Percentiles rank a stretch among this genome's conserved stretches.
Evolutionary conservation across 306 rosid genomes (phyloP).

Genomic region (Cucurbita ficifolia): DNA sequence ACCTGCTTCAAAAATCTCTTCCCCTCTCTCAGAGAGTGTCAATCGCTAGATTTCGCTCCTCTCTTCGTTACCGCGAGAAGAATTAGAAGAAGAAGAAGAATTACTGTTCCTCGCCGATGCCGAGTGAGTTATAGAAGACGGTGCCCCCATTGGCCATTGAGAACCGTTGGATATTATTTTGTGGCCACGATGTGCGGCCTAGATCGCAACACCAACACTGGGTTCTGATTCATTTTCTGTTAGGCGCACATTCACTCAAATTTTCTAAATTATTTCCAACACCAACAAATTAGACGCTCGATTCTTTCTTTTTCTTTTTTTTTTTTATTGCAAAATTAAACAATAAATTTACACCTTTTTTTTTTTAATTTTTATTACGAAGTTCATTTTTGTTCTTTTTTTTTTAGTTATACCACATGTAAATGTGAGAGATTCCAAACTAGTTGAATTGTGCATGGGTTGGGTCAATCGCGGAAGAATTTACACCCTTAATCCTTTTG

Average conservation of each 20-base stretch:
- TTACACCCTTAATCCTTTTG: too few relatives aligned
- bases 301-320: too few relatives aligned
- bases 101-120: slow-evolving; percentile 1
- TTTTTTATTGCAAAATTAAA: background rate
- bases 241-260: background rate
- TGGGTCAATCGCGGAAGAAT: too few relatives aligned
- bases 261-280: background rate
- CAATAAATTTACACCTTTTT: too few relatives aligned
- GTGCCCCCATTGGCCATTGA: background rate
- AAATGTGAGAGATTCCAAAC: too few relatives aligned
- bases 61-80: background rate
- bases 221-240: background rate
- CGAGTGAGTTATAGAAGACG: background rate
- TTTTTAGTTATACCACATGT: too few relatives aligned
- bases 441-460: too few relatives aligned
- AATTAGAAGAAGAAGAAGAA: background rate
- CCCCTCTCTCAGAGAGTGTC: background rate
- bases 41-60: background rate
- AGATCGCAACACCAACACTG: background rate
- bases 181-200: background rate
- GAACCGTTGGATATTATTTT: background rate
- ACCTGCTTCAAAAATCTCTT: background rate
- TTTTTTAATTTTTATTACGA: too few relatives aligned
- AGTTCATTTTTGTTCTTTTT: too few relatives aligned
- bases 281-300: too few relatives aligned